Evolutionary conservation across 176 grass and related monocot species (phyloP), one percentile per base, ranked within the genome.

Genomic region (maize (Zea mays)): DNA sequence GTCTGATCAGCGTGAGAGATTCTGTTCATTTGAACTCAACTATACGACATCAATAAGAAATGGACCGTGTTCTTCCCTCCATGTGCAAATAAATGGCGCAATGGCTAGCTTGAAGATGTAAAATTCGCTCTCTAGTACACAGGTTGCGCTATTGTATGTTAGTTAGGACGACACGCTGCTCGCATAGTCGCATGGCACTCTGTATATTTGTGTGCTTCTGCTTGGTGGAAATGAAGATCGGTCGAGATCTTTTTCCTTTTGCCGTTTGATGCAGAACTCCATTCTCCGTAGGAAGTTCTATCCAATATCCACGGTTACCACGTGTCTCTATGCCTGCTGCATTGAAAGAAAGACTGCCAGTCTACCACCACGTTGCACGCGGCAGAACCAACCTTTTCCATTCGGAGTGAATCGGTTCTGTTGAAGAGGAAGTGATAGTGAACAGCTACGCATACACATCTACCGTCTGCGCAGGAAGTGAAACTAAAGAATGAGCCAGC

Each of bases 401-500:
- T 6, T 52, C 0, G 14, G 8, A 7, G 1, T 55, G 16, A 0
- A 56, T 20, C 7, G 76, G 16, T 75, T 83, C 69, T 54, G 42
- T 45, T 65, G 10, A 62, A 36, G 43, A 67, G 39, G 4, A 62
- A 40, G 44, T 17, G 57, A 12, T 33, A 60, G 57, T 20, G 54
- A 9, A 49, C 19, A 19, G 46, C 83, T 85, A 79, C 74, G 71
- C 43, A n/a, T 46, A 67, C n/a, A n/a, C 56, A 54, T 84, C 75
- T 75, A 69, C 43, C 13, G 34, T 73, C 20, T 20, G 36, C 33
- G 47, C 0, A 8, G 40, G 4, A 39, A 11, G 33, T 16, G 45
- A 47, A 78, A 84, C 79, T 64, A 11, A 84, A 65, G 71, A 88
- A 88, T 84, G 71, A 68, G 46, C 62, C 65, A n/a, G n/a, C n/a